A percentile compares a stretch with the other conserved stretches of the same genome.
Evolutionary conservation across 306 rosid species (phyloP).

Genomic region (Begonia peltatifolia): DNA sequence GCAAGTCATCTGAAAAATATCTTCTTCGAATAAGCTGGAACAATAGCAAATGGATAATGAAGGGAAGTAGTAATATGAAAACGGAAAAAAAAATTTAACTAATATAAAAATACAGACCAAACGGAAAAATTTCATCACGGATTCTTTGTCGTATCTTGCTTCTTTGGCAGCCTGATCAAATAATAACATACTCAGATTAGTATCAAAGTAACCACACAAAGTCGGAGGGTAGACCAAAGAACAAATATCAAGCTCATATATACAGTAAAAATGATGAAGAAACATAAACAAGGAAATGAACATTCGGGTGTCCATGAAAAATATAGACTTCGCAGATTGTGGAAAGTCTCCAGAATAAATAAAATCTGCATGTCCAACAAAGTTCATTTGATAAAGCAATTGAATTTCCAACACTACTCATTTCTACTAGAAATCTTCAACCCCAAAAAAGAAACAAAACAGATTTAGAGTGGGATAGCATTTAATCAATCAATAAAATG

Average conservation of each 20-base stretch:
- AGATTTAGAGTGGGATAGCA: no score
- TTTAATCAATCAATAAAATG: no score
- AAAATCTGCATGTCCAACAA: not conserved
- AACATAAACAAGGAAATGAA: no score
- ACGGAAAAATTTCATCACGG: constrained; percentile 71
- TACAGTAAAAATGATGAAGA: not conserved
- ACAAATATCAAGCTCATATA: not conserved
- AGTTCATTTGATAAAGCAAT: not conserved
- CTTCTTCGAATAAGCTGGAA: constrained; percentile 82
- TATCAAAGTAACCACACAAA: no score
- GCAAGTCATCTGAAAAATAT: constrained; percentile 74
- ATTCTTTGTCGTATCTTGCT: constrained; percentile 92
- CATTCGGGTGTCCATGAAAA: no score
- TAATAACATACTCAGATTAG: not conserved
- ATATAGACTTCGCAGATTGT: no score
- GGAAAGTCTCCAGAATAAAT: not conserved
- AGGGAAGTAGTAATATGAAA: no score
- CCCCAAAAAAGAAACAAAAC: no score
- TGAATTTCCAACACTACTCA: not conserved
- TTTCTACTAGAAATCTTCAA: not conserved
- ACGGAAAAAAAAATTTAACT: no score
- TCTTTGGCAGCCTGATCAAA: constrained; percentile 83
- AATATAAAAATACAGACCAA: constrained; percentile 37
- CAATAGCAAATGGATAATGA: not conserved
- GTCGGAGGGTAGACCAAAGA: not conserved